Conservation (phyloP, 805 yeast genomes). For the Saturnispora galanensis region DNA sequence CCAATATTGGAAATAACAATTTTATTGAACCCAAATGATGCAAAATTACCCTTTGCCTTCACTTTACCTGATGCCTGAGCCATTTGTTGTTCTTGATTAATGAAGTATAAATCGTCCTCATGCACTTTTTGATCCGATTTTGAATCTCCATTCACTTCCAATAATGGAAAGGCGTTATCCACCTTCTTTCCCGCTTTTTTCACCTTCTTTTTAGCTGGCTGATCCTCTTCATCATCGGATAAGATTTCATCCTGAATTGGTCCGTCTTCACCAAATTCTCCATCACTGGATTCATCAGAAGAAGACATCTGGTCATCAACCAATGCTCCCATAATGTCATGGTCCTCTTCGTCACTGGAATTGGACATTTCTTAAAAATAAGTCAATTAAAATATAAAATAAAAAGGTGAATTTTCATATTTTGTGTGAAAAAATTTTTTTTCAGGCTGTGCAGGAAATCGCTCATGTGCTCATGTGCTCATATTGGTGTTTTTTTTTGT, state of each 20-base stretch:
- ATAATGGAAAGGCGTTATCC: conserved; percentile 25
- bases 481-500: too few relatives aligned
- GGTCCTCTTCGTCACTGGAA: conserved; percentile 28
- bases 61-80: conserved; percentile 31
- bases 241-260: conserved; percentile 45
- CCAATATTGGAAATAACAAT: conserved; percentile 56
- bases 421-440: neutral
- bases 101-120: conserved; percentile 14
- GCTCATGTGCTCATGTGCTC: neutral
- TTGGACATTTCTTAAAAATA: neutral
- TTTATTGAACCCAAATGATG: conserved; percentile 81
- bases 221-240: conserved; percentile 37
- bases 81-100: conserved; percentile 20
- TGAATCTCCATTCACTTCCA: conserved; percentile 35
- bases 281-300: conserved; percentile 11
- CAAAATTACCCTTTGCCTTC: conserved; percentile 67
- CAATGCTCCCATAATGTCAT: conserved; percentile 54
- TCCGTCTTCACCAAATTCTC: conserved; percentile 10
- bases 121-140: conserved; percentile 6
- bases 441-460: neutral
- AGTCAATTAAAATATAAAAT: conserved; percentile 10
- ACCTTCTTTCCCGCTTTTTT: conserved; percentile 12
- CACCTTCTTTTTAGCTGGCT: conserved; percentile 12
- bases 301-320: conserved; percentile 31
- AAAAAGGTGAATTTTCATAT: conserved; percentile 6